Evolutionary conservation across 441 rosid genomes (phyloP).

Genomic region (Mallotus repandus): DNA sequence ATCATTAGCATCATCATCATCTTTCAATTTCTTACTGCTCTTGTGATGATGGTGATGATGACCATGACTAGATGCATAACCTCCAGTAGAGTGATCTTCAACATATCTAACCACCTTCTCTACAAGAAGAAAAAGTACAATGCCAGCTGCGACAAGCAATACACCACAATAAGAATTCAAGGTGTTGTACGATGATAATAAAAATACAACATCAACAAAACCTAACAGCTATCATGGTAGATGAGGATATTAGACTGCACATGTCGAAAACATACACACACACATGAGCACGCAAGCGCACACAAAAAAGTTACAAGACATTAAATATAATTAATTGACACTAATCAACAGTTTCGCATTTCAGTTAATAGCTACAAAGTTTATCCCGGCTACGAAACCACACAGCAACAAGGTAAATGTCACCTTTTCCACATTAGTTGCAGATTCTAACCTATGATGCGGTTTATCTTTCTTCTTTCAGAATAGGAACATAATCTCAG

Average conservation of each 20-base stretch:
- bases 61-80: conserved; percentile 55
- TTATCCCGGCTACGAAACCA: background rate
- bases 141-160: conserved; percentile 71
- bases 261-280: background rate
- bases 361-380: background rate
- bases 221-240: background rate
- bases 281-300: too few relatives aligned
- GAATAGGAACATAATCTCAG: background rate
- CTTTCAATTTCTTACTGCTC: conserved; percentile 55
- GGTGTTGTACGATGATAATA: conserved; percentile 21
- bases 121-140: conserved; percentile 86
- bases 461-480: background rate
- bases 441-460: background rate
- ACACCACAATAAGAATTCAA: conserved; percentile 30
- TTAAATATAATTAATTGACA: too few relatives aligned
- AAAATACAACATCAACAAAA: conserved; percentile 14
- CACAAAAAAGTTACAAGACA: too few relatives aligned
- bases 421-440: background rate
- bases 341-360: too few relatives aligned
- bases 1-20: conserved; percentile 37
- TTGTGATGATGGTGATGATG: conserved; percentile 73
- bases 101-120: conserved; percentile 94
- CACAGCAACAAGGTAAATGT: background rate
- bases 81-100: conserved; percentile 64
- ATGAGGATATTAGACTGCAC: background rate